phyloP scores from a whole-genome alignment of 1,139 yeast species.

The Yamadazyma siamensis region DNA sequence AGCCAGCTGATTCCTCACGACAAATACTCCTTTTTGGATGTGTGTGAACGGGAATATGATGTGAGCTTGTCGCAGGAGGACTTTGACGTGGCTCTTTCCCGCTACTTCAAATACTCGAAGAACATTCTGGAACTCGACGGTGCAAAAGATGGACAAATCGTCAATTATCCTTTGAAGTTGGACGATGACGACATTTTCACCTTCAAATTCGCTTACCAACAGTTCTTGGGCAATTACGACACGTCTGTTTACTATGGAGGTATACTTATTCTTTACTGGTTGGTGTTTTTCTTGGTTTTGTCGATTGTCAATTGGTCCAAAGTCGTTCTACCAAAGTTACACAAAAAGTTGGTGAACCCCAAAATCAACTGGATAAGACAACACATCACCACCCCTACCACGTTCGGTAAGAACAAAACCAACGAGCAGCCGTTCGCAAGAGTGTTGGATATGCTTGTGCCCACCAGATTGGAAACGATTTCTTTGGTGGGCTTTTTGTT shows the following conservation, averaged over 20 bases:
- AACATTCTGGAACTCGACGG: slow-evolving; percentile 17
- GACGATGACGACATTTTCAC: slow-evolving; percentile 17
- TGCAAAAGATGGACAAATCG: slow-evolving; percentile 19
- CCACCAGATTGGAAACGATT: slow-evolving; percentile 62
- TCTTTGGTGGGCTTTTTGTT: slow-evolving; percentile 45
- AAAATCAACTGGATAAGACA: slow-evolving; percentile 24
- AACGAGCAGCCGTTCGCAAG: slow-evolving; percentile 23
- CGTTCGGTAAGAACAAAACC: slow-evolving; percentile 23
- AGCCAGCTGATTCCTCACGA: slow-evolving; percentile 20
- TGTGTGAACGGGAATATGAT: slow-evolving; percentile 25
- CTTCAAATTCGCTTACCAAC: slow-evolving; percentile 27
- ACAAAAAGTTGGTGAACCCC: slow-evolving; percentile 20
- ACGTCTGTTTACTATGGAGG: slow-evolving; percentile 33
- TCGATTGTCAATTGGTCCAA: slow-evolving; percentile 34
- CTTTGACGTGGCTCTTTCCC: slow-evolving; percentile 31
- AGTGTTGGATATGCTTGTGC: slow-evolving; percentile 42
- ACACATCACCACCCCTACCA: slow-evolving; percentile 27
- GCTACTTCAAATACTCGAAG: slow-evolving; percentile 36
- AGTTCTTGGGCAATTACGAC: slow-evolving; percentile 40
- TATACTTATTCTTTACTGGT: slow-evolving; percentile 30
- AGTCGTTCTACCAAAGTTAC: slow-evolving; percentile 20
- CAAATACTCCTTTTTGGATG: slow-evolving; percentile 18
- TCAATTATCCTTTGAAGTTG: slow-evolving; percentile 24
- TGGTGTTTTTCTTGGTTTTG: slow-evolving; percentile 20
- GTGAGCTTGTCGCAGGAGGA: slow-evolving; percentile 25